phyloP scores from a whole-genome alignment of 306 rosid genomes.

The Fagus sylvatica region DNA sequence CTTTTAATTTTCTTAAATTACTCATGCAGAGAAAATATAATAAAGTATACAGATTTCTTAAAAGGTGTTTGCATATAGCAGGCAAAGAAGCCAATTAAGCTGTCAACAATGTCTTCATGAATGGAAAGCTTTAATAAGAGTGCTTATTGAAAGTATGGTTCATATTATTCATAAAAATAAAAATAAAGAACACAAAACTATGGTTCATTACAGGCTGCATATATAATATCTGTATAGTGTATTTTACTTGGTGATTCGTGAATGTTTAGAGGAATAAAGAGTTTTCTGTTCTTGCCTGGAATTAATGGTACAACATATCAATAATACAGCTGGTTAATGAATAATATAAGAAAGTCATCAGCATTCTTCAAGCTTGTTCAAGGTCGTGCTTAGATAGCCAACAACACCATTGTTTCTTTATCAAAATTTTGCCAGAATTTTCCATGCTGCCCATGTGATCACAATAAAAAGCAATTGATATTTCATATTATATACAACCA shows the following conservation, averaged over 20 bases:
- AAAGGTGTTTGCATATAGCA: not conserved
- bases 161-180: no score
- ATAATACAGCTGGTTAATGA: not conserved
- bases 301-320: no score
- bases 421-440: not conserved
- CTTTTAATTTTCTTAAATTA: not conserved
- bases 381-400: not conserved
- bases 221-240: not conserved
- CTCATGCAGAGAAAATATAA: not conserved
- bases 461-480: no score
- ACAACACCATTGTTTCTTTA: not conserved
- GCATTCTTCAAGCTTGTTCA: not conserved
- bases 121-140: not conserved
- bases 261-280: not conserved
- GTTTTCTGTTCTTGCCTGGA: no score
- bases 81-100: not conserved
- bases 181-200: no score
- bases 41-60: not conserved
- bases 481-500: no score
- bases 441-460: not conserved
- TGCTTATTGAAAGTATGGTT: not conserved
- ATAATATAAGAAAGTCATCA: not conserved
- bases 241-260: no score
- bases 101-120: not conserved
- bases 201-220: not conserved